Percentiles rank a stretch among this genome's conserved stretches.
Conservation (phyloP, 176 grass and related monocot genomes). For the Melocanna baccifera region DNA sequence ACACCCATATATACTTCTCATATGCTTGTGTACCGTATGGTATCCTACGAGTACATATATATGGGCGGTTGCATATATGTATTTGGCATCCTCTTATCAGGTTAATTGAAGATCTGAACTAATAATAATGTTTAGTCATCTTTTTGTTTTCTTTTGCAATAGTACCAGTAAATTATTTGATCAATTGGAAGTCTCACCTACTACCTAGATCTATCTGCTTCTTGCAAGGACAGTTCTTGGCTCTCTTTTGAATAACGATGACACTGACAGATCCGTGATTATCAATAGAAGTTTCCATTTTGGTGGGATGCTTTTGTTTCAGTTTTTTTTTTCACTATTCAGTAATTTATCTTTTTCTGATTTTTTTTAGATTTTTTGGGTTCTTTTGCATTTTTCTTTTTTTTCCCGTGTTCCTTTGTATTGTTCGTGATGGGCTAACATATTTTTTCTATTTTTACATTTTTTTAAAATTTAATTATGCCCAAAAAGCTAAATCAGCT, state of each 20-base stretch:
- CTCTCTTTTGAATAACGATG: neutral
- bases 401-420: no score
- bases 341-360: no score
- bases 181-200: neutral
- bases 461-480: no score
- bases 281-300: neutral
- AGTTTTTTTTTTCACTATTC: no score
- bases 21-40: neutral
- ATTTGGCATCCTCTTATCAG: neutral
- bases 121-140: neutral
- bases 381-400: no score
- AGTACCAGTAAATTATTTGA: neutral
- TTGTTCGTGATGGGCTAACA: no score
- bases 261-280: conserved; percentile 1
- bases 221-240: conserved; percentile 14
- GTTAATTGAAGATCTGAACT: neutral
- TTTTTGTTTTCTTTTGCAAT: neutral
- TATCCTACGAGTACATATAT: neutral
- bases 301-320: neutral
- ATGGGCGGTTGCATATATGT: neutral
- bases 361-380: no score
- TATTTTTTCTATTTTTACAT: no score
- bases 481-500: no score
- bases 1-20: neutral
- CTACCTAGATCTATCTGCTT: conserved; percentile 15